A percentile compares a stretch with the other conserved stretches of the same genome.
These are phyloP conservation scores for Cyclocybe cylindracea DNA, from an alignment of 768 basidiomycete species.

Conservation along the genomic window DNA sequence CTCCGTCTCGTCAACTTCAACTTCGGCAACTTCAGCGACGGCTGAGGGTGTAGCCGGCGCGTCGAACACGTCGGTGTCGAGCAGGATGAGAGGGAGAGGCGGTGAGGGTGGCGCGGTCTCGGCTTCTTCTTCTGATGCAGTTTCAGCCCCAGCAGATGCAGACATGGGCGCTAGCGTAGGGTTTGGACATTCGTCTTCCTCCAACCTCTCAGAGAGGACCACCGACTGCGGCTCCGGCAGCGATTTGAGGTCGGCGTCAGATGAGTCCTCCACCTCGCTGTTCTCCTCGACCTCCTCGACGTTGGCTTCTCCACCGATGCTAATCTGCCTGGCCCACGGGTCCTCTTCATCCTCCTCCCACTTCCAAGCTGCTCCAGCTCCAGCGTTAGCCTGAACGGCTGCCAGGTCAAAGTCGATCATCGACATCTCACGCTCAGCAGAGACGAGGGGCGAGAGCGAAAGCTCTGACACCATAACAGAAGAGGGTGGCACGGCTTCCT, in stretches of 20 bases:
- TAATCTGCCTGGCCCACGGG: background rate
- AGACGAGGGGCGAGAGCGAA: too few species aligned
- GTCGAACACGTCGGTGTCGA: background rate
- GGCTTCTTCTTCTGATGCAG: background rate
- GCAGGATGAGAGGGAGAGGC: background rate
- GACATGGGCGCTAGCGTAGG: constrained; percentile 12
- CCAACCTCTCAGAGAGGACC: background rate
- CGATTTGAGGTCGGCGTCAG: background rate
- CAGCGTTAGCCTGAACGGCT: too few species aligned
- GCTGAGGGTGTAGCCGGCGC: too few species aligned
- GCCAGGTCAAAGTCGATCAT: too few species aligned
- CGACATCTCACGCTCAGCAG: too few species aligned
- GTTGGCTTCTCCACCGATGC: background rate
- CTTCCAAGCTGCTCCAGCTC: too few species aligned
- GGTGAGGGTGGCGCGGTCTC: constrained; percentile 1
- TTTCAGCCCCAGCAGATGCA: too few species aligned
- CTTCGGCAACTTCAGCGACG: background rate
- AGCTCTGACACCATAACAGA: too few species aligned
- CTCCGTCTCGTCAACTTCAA: background rate
- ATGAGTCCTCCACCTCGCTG: constrained; percentile 4
- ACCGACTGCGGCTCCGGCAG: background rate
- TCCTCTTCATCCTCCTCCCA: constrained; percentile 8
- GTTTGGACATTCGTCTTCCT: constrained; percentile 15
- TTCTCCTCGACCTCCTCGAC: too few species aligned
- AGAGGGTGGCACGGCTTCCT: too few species aligned